Evolutionary conservation across 768 basidiomycete genomes (phyloP).

Genomic region (Collybiopsis confluens): DNA sequence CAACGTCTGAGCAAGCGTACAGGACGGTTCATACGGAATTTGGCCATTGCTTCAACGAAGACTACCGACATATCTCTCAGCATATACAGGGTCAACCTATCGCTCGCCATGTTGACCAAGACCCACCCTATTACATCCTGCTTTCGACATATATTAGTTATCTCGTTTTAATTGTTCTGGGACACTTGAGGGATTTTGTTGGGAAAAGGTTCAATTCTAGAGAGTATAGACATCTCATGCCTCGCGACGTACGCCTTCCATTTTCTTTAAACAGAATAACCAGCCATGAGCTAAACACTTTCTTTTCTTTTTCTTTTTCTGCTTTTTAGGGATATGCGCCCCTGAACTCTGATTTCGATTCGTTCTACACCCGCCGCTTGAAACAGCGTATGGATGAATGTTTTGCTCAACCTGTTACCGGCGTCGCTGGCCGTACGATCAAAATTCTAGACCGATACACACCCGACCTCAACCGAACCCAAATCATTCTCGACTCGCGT

Average conservation of each 20-base stretch:
- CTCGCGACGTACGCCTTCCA: conserved; percentile 55
- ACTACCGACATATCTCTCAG: conserved; percentile 63
- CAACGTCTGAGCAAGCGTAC: conserved; percentile 78
- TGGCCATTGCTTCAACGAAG: conserved; percentile 81
- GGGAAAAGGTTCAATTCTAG: conserved; percentile 75
- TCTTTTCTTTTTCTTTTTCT: conserved; percentile 8
- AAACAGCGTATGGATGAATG: conserved; percentile 94
- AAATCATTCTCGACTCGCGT: conserved; percentile 68
- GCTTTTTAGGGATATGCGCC: conserved; percentile 84
- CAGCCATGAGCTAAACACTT: too few relatives aligned
- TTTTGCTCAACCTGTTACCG: conserved; percentile 88
- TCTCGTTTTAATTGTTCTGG: conserved; percentile 73
- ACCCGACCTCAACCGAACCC: conserved; percentile 74
- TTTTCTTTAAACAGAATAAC: too few relatives aligned
- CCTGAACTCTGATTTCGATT: conserved; percentile 96
- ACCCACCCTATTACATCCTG: conserved; percentile 91
- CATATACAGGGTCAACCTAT: conserved; percentile 51
- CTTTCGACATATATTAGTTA: conserved; percentile 87
- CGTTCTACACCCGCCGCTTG: conserved; percentile 96
- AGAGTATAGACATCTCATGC: conserved; percentile 78
- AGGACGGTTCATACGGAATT: conserved; percentile 86
- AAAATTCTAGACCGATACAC: conserved; percentile 80
- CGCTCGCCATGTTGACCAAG: conserved; percentile 59
- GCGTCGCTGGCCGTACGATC: conserved; percentile 94
- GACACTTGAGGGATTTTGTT: conserved; percentile 70